Conservation (phyloP, 228 moss, liverwort and hornwort genomes). For the Sphagnum magellanicum region DNA sequence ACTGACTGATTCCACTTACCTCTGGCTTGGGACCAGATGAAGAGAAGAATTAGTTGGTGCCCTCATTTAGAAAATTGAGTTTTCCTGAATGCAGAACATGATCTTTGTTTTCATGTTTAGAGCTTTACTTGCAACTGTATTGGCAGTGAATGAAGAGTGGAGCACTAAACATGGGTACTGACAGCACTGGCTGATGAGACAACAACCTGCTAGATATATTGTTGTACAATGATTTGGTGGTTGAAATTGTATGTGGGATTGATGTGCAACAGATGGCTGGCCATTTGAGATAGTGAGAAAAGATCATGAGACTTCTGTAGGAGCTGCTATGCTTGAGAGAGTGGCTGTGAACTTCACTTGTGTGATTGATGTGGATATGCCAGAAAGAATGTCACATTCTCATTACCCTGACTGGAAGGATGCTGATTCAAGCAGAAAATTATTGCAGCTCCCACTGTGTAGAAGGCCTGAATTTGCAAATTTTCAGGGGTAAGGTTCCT, state of each 20-base stretch:
- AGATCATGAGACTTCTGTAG: constrained; percentile 24
- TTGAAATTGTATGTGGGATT: constrained; percentile 26
- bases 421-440: constrained; percentile 21
- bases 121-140: too few species aligned
- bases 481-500: constrained; percentile 21
- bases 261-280: constrained; percentile 41
- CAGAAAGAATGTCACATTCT: constrained; percentile 20
- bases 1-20: too few species aligned
- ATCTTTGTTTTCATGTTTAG: too few species aligned
- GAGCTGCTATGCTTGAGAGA: constrained; percentile 29
- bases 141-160: too few species aligned
- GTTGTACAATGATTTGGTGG: constrained; percentile 16
- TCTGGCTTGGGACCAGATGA: too few species aligned
- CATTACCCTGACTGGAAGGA: constrained; percentile 36
- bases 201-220: constrained; percentile 29
- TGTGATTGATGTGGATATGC: constrained; percentile 31
- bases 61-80: too few species aligned
- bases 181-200: constrained; percentile 3
- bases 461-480: constrained; percentile 22
- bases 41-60: too few species aligned
- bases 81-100: too few species aligned
- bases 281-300: constrained; percentile 23
- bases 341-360: constrained; percentile 28
- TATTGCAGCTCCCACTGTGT: constrained; percentile 17
- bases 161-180: too few species aligned